Percentiles rank a stretch among this genome's conserved stretches.
These are phyloP conservation scores for Malus hybrid DNA, from an alignment of 331 rosid genomes.

Conservation along the genomic window DNA sequence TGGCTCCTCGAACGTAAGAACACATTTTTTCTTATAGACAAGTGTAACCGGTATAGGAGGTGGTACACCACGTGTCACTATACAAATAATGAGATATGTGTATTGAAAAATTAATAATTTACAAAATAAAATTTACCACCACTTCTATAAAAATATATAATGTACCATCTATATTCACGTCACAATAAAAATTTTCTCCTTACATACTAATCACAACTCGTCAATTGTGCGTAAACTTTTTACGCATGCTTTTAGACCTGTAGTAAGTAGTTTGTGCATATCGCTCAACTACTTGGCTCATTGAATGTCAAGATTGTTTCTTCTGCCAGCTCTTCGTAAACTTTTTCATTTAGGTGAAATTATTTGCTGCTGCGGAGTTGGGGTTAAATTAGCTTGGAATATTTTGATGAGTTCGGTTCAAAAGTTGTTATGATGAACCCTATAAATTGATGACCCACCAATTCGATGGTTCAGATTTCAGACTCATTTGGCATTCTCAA, in stretches of 20 bases:
- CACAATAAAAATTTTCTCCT: no score
- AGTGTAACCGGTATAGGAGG: rapidly evolving
- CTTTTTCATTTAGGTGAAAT: neutral
- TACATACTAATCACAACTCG: no score
- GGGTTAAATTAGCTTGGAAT: neutral
- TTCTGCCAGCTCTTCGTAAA: neutral
- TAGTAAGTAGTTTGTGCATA: no score
- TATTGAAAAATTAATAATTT: no score
- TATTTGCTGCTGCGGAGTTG: neutral
- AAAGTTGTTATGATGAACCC: neutral
- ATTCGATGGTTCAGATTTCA: conserved; percentile 18
- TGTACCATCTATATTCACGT: rapidly evolving
- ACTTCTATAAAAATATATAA: rapidly evolving
- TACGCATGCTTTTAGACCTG: no score
- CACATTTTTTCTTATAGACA: neutral
- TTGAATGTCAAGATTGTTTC: no score
- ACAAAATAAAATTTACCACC: no score
- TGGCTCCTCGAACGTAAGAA: neutral
- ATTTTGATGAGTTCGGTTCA: neutral
- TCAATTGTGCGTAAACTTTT: no score
- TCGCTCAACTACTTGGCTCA: no score
- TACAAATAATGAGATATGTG: rapidly evolving
- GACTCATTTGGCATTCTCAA: neutral
- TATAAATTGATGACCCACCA: conserved; percentile 5
- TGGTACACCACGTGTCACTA: no score